Percentiles rank a stretch among this genome's conserved stretches.
phyloP scores from a whole-genome alignment of 2,329 filamentous ascomycete species.

The Verticillium albo-atrum region DNA sequence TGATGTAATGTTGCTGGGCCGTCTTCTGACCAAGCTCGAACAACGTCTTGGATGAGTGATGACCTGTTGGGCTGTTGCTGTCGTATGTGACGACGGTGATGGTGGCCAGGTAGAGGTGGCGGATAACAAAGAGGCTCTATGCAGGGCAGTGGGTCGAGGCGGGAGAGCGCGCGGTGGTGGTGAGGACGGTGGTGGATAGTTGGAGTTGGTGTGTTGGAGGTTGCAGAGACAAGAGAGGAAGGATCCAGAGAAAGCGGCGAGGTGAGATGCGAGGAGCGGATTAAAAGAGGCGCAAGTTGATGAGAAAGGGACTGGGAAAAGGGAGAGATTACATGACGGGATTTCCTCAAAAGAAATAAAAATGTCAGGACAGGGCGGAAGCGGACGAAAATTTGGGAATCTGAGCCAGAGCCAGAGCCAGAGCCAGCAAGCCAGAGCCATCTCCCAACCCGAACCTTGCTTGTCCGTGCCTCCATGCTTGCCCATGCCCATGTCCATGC shows the following conservation, averaged over 20 bases:
- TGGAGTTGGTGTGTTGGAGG: neutral
- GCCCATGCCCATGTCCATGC: constrained; percentile 6
- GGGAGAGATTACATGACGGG: neutral
- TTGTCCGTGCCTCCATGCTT: constrained; percentile 2
- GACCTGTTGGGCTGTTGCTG: neutral
- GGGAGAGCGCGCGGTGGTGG: neutral
- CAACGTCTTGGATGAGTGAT: constrained; percentile 8
- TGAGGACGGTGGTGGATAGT: too few relatives aligned
- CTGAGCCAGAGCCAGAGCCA: neutral
- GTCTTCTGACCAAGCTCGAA: neutral
- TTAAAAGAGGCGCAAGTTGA: neutral
- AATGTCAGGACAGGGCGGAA: neutral
- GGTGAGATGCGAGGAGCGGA: neutral
- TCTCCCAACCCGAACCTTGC: constrained; percentile 3
- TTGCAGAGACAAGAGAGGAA: neutral
- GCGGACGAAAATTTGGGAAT: neutral
- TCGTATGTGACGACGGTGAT: neutral
- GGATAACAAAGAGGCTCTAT: neutral
- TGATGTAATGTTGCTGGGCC: neutral
- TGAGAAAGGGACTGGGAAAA: neutral
- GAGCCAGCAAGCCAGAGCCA: neutral
- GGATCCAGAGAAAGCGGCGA: neutral
- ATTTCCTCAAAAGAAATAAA: constrained; percentile 1
- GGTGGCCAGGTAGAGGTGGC: neutral
- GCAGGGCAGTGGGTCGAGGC: neutral